Base-by-base conservation (phyloP, 441 rosid genomes). In the Populus hybrid region DNA sequence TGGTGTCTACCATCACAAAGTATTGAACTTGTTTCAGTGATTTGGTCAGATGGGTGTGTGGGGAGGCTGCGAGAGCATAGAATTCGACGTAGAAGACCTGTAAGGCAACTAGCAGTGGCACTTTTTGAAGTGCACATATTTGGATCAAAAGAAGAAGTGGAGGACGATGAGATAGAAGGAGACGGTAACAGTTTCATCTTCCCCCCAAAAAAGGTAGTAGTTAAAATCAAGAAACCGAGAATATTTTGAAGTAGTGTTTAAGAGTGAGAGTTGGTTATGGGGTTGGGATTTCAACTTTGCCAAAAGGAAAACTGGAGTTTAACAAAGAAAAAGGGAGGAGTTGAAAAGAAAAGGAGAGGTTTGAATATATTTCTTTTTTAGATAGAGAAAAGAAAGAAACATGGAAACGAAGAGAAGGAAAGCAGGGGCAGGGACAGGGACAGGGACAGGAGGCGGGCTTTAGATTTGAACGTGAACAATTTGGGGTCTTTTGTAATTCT, bases 51-150 rank as follows among this genome's bases (percentile, higher is more conserved):
- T 18, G 95, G 97, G 87, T 85, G 82, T 0, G 94, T 84, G 21
- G 92, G 90, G 79, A 88, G 89, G 63, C 73, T 72, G 6, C 82
- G 73, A 23, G 92, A 87, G 76, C 93, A 85, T 77, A 94, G 89
- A 76, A 94, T 69, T 76, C 87, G 64, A n/a, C 92, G 89, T 9
- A 94, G 71, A 79, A 91, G 80, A 18, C 89, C 86, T 6, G 88
- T 82, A 16, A 94, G 78, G 74, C 91, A 90, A 12, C 91, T 78
- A 9, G 86, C 82, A 16, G 88, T 67, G 3, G 80, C 85, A 73
- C 81, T 79, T 78, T 81, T 86, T 20, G 87, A 70, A 61, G 71
- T 67, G 82, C 77, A 77, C 68, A 79, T 56, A 38, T 78, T 78
- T 20, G 87, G 72, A 72, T 78, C 77, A 63, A 85, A 84, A 24